phyloP scores from a whole-genome alignment of 306 rosid genomes.

The Inga oerstediana region DNA sequence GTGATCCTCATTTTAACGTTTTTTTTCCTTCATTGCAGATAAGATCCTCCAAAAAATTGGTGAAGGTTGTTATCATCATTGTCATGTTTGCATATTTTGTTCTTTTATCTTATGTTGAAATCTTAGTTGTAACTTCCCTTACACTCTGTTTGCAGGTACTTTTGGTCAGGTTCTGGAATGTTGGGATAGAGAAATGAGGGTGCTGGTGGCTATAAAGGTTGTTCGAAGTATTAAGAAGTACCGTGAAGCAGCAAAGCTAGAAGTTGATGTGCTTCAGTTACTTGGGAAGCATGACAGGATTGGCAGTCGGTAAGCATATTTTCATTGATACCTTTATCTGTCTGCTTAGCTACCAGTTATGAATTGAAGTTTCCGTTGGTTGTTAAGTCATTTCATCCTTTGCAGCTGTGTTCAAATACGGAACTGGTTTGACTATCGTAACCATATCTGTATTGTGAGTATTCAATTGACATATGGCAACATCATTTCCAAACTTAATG shows the following conservation, averaged over 20 bases:
- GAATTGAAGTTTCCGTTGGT: constrained; percentile 30
- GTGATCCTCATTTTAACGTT: neutral
- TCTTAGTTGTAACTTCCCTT: neutral
- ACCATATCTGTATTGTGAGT: constrained; percentile 93
- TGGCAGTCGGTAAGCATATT: constrained; percentile 59
- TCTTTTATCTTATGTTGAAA: neutral
- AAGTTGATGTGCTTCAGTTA: constrained; percentile 71
- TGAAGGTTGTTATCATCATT: constrained; percentile 42
- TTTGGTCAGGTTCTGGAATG: constrained; percentile 85
- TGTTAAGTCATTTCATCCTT: constrained; percentile 68
- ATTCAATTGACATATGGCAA: constrained; percentile 56
- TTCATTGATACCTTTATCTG: neutral
- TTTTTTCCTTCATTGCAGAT: constrained; percentile 45
- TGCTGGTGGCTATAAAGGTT: constrained; percentile 71
- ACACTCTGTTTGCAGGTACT: constrained; percentile 43
- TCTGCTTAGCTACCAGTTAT: neutral
- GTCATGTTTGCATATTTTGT: neutral
- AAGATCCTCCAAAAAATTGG: constrained; percentile 70
- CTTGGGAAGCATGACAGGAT: constrained; percentile 69
- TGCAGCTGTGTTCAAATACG: constrained; percentile 92
- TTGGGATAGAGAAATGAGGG: constrained; percentile 73
- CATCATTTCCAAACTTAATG: constrained; percentile 61
- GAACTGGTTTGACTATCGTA: constrained; percentile 92
- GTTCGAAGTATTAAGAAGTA: constrained; percentile 70
- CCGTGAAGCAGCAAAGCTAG: constrained; percentile 77